Conservation (phyloP, 106 monocot species). For the Dioscorea alata region DNA sequence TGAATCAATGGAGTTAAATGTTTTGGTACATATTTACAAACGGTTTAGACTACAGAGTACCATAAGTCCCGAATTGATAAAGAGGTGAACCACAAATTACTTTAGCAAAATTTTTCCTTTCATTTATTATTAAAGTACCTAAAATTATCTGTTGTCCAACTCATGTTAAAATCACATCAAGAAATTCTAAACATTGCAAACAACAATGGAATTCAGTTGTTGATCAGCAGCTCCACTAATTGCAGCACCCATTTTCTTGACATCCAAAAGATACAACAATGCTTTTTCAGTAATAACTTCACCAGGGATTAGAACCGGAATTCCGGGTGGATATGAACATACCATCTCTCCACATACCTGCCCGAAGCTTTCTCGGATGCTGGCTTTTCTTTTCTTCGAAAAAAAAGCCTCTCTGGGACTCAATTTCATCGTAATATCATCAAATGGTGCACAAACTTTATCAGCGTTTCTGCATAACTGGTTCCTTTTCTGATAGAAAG, state of each 20-base stretch:
- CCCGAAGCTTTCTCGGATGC: constrained; percentile 30
- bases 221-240: constrained; percentile 63
- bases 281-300: constrained; percentile 46
- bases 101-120: too few species aligned
- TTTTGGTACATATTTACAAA: too few species aligned
- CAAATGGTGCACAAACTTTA: constrained; percentile 17
- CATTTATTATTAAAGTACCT: too few species aligned
- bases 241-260: constrained; percentile 35
- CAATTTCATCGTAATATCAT: constrained; percentile 16
- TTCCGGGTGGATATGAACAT: constrained; percentile 62
- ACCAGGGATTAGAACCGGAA: constrained; percentile 64
- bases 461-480: not conserved
- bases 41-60: too few species aligned
- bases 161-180: too few species aligned
- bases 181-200: constrained; percentile 29
- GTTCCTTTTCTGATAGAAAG: constrained; percentile 15
- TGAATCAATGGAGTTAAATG: too few species aligned
- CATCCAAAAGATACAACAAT: constrained; percentile 29
- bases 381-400: constrained; percentile 42
- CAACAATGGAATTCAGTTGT: constrained; percentile 35
- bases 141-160: too few species aligned
- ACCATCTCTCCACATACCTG: constrained; percentile 53
- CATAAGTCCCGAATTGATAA: too few species aligned
- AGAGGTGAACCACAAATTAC: too few species aligned
- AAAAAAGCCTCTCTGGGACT: constrained; percentile 67